Percentiles rank a stretch among this genome's conserved stretches.
These are phyloP conservation scores for Camillea tinctor DNA, from an alignment of 2,329 filamentous ascomycete genomes.

Conservation along the genomic window DNA sequence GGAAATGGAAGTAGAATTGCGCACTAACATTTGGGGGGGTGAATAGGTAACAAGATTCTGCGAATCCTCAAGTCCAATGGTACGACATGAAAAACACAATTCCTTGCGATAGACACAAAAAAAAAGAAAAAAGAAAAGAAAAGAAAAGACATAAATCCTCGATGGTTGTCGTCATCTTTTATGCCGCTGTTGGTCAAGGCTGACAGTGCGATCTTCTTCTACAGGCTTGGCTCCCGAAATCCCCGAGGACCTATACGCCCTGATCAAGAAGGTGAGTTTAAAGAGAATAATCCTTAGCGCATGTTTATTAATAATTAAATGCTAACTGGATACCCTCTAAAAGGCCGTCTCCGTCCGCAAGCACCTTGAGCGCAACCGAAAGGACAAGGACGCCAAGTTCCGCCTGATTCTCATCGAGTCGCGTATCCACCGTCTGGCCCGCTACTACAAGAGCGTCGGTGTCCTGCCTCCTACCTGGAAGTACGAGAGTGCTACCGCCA, in stretches of 20 bases:
- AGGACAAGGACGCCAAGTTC: constrained; percentile 99
- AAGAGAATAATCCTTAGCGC: too few relatives aligned
- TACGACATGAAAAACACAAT: constrained; percentile 58
- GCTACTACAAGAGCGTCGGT: constrained; percentile 98
- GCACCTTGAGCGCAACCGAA: constrained; percentile 99
- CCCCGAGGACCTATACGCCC: constrained; percentile 99
- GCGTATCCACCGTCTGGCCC: constrained; percentile 98
- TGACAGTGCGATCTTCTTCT: constrained; percentile 86
- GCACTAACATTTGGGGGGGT: neutral
- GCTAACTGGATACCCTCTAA: constrained; percentile 14
- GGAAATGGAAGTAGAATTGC: neutral
- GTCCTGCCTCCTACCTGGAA: constrained; percentile 90
- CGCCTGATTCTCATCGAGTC: constrained; percentile 99
- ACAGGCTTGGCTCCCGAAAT: constrained; percentile 98
- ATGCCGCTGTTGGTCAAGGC: constrained; percentile 89
- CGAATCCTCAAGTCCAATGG: constrained; percentile 96
- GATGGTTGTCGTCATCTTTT: constrained; percentile 11
- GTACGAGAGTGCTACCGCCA: constrained; percentile 97
- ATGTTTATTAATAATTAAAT: constrained; percentile 1
- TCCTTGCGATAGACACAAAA: neutral
- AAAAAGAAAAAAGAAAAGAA: constrained; percentile 1
- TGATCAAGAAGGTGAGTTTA: constrained; percentile 93
- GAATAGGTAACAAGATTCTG: constrained; percentile 95
- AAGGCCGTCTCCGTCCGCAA: constrained; percentile 98
- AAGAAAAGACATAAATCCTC: constrained; percentile 7